Conservation (phyloP, 2,329 filamentous ascomycete genomes). For the Sclerotinia subarctica region DNA sequence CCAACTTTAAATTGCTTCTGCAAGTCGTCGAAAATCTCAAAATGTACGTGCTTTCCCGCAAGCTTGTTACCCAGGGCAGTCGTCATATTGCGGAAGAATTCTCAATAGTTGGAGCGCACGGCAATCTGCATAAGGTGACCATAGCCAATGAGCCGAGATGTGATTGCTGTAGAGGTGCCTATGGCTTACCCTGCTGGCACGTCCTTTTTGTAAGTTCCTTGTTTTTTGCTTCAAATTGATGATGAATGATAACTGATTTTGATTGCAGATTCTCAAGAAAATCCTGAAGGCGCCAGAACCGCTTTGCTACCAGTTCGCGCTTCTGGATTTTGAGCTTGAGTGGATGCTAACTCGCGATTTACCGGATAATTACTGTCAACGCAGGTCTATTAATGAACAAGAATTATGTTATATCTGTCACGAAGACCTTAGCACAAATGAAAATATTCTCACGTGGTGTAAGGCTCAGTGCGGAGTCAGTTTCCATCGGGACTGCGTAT, state of each 20-base stretch:
- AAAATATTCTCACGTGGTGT: background rate
- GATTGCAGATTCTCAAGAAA: background rate
- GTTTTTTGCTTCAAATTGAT: slow-evolving; percentile 27
- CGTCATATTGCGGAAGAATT: too few relatives aligned
- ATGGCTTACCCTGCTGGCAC: slow-evolving; percentile 62
- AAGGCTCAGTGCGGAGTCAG: background rate
- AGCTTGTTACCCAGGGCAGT: too few relatives aligned
- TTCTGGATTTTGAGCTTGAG: background rate
- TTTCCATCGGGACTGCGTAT: background rate
- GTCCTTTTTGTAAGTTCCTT: slow-evolving; percentile 50
- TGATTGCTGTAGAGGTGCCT: slow-evolving; percentile 51
- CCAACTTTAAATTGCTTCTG: background rate
- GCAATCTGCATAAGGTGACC: slow-evolving; percentile 58
- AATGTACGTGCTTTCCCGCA: background rate
- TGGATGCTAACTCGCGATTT: background rate
- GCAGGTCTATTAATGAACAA: background rate
- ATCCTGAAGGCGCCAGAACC: background rate
- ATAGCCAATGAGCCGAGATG: slow-evolving; percentile 52
- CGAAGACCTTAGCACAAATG: background rate
- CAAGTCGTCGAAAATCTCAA: background rate
- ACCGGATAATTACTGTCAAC: background rate
- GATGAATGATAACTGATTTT: background rate
- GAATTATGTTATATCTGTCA: background rate
- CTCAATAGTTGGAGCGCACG: slow-evolving; percentile 55
- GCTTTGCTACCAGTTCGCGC: background rate